These are phyloP conservation scores for Thermomucor indicae-seudaticae DNA, from an alignment of 371 early-diverging fungal genomes.

Conservation along the genomic window DNA sequence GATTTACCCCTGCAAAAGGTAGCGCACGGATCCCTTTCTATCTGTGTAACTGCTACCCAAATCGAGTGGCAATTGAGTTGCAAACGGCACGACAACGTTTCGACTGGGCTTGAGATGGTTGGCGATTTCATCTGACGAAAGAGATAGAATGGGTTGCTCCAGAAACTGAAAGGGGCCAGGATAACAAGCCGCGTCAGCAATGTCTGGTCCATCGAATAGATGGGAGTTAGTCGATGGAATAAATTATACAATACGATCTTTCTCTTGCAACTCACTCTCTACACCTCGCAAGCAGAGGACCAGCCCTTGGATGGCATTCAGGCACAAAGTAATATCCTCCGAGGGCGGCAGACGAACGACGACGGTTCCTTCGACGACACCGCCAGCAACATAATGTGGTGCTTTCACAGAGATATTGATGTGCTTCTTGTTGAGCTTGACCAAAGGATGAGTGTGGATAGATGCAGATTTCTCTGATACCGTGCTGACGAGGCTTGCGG, in stretches of 20 bases:
- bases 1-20: slow-evolving; percentile 21
- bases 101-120: background rate
- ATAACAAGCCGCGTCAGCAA: slow-evolving; percentile 9
- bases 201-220: background rate
- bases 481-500: no score
- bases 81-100: slow-evolving; percentile 10
- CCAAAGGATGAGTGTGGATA: background rate
- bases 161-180: no score
- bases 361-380: slow-evolving; percentile 20
- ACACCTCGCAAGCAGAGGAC: slow-evolving; percentile 10
- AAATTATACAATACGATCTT: background rate
- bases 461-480: slow-evolving; percentile 7
- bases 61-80: slow-evolving; percentile 9
- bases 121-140: background rate
- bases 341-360: slow-evolving; percentile 13
- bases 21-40: slow-evolving; percentile 24
- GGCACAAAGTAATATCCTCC: no score
- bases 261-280: slow-evolving; percentile 15
- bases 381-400: slow-evolving; percentile 29
- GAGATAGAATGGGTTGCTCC: slow-evolving; percentile 3
- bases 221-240: background rate
- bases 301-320: slow-evolving; percentile 8
- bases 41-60: slow-evolving; percentile 20
- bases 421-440: slow-evolving; percentile 11
- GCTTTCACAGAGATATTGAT: slow-evolving; percentile 25